Percentiles rank a stretch among this genome's conserved stretches.
phyloP scores from a whole-genome alignment of 1,139 yeast genomes.

The Lodderomyces beijingensis region DNA sequence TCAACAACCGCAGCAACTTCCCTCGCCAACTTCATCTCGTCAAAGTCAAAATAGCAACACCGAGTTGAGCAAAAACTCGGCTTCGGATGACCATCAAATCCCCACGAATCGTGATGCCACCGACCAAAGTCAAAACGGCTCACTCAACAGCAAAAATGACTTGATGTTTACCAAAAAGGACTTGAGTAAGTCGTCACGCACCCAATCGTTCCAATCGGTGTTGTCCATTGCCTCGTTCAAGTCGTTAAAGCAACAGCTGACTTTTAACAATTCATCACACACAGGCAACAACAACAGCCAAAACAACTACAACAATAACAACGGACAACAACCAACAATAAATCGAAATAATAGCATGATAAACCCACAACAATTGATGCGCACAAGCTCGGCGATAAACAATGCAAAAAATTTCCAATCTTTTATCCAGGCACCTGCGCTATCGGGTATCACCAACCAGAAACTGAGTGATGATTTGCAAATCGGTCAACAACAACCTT shows the following conservation, averaged over 20 bases:
- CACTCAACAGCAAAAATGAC: conserved; percentile 17
- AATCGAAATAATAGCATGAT: conserved; percentile 23
- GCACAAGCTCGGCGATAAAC: conserved; percentile 13
- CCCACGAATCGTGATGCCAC: conserved; percentile 1
- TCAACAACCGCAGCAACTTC: conserved; percentile 4
- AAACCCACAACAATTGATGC: conserved; percentile 9
- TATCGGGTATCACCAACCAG: conserved; percentile 35
- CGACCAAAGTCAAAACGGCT: conserved; percentile 1
- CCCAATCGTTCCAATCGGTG: conserved; percentile 64
- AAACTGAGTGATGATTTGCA: conserved; percentile 29
- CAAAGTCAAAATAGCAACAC: conserved; percentile 3
- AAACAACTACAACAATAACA: conserved; percentile 1
- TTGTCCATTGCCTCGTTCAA: conserved; percentile 56
- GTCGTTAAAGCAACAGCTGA: conserved; percentile 34
- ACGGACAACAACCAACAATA: conserved; percentile 11
- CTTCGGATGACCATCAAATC: conserved; percentile 2
- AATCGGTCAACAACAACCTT: conserved; percentile 44
- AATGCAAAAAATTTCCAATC: conserved; percentile 40
- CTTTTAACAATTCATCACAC: too few species aligned
- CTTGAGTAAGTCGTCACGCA: conserved; percentile 45
- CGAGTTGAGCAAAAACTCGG: background rate
- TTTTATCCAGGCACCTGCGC: conserved; percentile 46
- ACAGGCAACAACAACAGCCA: conserved; percentile 6
- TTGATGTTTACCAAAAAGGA: conserved; percentile 51
- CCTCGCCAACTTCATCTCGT: conserved; percentile 4